Conservation (phyloP, 805 yeast genomes). For the Yarrowia osloensis region DNA sequence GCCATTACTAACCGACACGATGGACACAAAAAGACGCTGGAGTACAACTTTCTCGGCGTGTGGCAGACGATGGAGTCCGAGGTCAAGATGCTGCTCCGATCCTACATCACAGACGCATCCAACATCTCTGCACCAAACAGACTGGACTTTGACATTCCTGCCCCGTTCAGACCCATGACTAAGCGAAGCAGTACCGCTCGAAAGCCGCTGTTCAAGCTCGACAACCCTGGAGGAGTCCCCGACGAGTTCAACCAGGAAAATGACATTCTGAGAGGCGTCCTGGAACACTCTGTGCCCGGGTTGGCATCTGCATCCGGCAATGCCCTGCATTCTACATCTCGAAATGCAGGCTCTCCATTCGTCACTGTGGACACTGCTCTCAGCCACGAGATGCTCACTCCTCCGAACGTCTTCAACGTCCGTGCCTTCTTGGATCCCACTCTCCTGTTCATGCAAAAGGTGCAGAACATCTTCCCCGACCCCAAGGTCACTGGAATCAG, state of each 20-base stretch:
- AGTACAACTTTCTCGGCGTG: conserved; percentile 47
- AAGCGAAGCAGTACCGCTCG: conserved; percentile 40
- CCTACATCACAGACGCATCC: conserved; percentile 41
- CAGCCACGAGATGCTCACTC: conserved; percentile 64
- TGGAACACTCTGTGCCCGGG: conserved; percentile 74
- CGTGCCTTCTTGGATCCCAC: conserved; percentile 74
- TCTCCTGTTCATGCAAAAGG: conserved; percentile 64
- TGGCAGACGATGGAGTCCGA: conserved; percentile 52
- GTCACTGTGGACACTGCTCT: conserved; percentile 62
- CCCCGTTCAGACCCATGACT: conserved; percentile 29
- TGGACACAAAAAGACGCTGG: conserved; percentile 32
- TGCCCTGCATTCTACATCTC: conserved; percentile 42
- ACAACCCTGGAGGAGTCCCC: conserved; percentile 41
- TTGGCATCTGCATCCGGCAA: conserved; percentile 45
- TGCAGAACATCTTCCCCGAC: conserved; percentile 48
- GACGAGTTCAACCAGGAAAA: conserved; percentile 38
- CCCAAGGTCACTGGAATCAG: conserved; percentile 43
- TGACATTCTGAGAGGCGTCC: conserved; percentile 47
- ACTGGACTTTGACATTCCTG: conserved; percentile 10
- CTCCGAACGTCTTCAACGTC: conserved; percentile 76
- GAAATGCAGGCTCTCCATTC: conserved; percentile 49
- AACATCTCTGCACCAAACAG: conserved; percentile 27
- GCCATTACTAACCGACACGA: conserved; percentile 32
- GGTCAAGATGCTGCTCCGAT: conserved; percentile 44
- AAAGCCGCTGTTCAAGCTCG: conserved; percentile 36